Conservation (phyloP, 2,329 filamentous ascomycete genomes). For the Arthrinium puccinioides region DNA sequence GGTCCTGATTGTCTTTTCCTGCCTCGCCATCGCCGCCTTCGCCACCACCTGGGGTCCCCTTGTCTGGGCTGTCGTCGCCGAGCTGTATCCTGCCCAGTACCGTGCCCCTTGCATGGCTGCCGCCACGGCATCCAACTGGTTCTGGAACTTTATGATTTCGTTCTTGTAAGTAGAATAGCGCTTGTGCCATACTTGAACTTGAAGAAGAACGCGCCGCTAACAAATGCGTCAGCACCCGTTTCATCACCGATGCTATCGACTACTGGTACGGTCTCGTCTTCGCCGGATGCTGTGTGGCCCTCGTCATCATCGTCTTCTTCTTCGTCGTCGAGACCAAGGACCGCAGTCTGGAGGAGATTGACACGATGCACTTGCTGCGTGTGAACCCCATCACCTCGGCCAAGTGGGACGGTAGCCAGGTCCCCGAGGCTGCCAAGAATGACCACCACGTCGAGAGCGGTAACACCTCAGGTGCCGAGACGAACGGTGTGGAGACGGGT, state of each 20-base stretch:
- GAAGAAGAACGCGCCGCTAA: too few species aligned
- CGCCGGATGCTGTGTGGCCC: slow-evolving; percentile 57
- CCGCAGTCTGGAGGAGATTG: slow-evolving; percentile 67
- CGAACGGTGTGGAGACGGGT: too few species aligned
- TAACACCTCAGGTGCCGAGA: slow-evolving; percentile 1
- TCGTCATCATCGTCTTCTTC: slow-evolving; percentile 63
- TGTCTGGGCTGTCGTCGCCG: slow-evolving; percentile 58
- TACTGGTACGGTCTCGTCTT: slow-evolving; percentile 68
- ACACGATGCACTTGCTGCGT: slow-evolving; percentile 61
- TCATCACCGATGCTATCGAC: slow-evolving; percentile 63
- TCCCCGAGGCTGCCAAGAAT: slow-evolving; percentile 9
- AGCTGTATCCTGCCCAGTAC: slow-evolving; percentile 56
- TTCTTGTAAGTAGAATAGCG: too few species aligned
- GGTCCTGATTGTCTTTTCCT: slow-evolving; percentile 61
- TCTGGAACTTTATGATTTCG: slow-evolving; percentile 57
- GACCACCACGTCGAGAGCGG: neutral
- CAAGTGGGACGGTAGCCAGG: slow-evolving; percentile 26
- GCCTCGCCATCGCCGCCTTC: slow-evolving; percentile 60
- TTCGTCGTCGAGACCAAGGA: slow-evolving; percentile 69
- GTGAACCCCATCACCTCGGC: slow-evolving; percentile 42
- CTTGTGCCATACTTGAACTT: too few species aligned
- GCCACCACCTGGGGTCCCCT: slow-evolving; percentile 66
- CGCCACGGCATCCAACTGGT: slow-evolving; percentile 52
- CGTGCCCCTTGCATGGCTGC: slow-evolving; percentile 47
- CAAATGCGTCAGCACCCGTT: slow-evolving; percentile 51